A percentile compares a stretch with the other conserved stretches of the same genome.
These are phyloP conservation scores for Pyrus hybrid DNA, from an alignment of 331 rosid species.

Conservation along the genomic window DNA sequence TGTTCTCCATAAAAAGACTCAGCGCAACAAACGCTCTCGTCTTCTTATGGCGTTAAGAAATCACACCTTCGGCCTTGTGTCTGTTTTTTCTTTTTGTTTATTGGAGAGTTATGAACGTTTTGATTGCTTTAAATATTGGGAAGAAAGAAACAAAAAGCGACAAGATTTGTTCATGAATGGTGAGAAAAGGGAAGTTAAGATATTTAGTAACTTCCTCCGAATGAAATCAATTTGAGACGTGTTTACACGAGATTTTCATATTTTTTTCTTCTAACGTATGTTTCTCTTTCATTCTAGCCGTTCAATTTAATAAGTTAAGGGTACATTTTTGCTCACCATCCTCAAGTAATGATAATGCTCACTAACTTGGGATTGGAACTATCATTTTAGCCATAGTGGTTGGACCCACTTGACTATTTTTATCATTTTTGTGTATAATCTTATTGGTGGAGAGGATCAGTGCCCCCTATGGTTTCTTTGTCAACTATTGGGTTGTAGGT, in stretches of 20 bases:
- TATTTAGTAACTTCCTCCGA: not conserved
- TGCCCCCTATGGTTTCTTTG: not conserved
- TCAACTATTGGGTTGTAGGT: not conserved
- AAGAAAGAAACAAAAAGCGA: not conserved
- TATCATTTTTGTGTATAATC: not conserved
- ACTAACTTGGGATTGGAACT: not conserved
- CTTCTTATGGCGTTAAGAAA: not conserved
- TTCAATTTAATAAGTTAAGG: too few relatives aligned
- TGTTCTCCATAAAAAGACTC: slow-evolving; percentile 23
- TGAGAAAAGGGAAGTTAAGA: not conserved
- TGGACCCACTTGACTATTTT: not conserved
- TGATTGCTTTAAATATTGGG: slow-evolving; percentile 8
- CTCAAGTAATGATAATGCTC: too few relatives aligned
- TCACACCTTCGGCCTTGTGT: not conserved
- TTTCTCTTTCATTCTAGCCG: too few relatives aligned
- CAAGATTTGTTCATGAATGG: slow-evolving; percentile 13
- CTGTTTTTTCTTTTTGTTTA: not conserved
- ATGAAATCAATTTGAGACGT: not conserved
- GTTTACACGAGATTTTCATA: not conserved
- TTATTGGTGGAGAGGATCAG: not conserved
- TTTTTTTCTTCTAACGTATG: too few relatives aligned
- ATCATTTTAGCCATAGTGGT: not conserved
- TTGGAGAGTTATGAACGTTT: not conserved
- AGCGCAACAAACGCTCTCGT: not conserved
- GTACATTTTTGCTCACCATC: too few relatives aligned